Percentiles rank a stretch among this genome's conserved stretches.
Evolutionary conservation across 2,329 filamentous ascomycete species (phyloP).

Genomic region (Aspergillus nomiae): DNA sequence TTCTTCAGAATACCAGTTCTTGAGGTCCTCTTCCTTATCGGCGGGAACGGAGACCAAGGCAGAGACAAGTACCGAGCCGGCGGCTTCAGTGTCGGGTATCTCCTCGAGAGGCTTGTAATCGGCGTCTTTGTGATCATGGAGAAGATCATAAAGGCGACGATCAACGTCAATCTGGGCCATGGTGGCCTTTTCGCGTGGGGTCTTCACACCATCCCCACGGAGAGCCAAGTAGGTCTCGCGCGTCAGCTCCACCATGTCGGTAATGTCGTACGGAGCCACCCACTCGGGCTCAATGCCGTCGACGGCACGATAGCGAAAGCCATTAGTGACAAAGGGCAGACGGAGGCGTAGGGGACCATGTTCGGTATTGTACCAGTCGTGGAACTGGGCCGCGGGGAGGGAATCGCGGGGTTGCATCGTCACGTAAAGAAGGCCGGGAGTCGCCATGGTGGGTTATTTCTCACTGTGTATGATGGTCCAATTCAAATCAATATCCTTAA

Average conservation of each 20-base stretch:
- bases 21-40: slow-evolving; percentile 58
- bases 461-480: not conserved
- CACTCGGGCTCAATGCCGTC: slow-evolving; percentile 67
- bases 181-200: slow-evolving; percentile 60
- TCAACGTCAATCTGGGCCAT: slow-evolving; percentile 69
- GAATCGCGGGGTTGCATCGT: slow-evolving; percentile 77
- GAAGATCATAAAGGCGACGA: slow-evolving; percentile 69
- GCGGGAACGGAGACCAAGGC: slow-evolving; percentile 62
- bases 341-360: slow-evolving; percentile 81
- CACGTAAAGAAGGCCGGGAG: slow-evolving; percentile 75
- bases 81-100: slow-evolving; percentile 59
- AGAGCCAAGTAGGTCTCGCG: slow-evolving; percentile 64
- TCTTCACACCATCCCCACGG: slow-evolving; percentile 53
- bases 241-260: slow-evolving; percentile 70
- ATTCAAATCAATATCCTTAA: not conserved
- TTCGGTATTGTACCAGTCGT: slow-evolving; percentile 95
- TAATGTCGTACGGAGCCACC: slow-evolving; percentile 81
- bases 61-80: slow-evolving; percentile 63
- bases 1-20: slow-evolving; percentile 74
- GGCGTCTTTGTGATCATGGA: slow-evolving; percentile 58
- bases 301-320: slow-evolving; percentile 73
- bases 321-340: slow-evolving; percentile 72
- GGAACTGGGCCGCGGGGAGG: slow-evolving; percentile 70
- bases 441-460: slow-evolving; percentile 32
- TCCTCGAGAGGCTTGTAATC: slow-evolving; percentile 64